A percentile compares a stretch with the other conserved stretches of the same genome.
Evolutionary conservation across 805 yeast species (phyloP).

Genomic region (Metschnikowia cerradonensis): DNA sequence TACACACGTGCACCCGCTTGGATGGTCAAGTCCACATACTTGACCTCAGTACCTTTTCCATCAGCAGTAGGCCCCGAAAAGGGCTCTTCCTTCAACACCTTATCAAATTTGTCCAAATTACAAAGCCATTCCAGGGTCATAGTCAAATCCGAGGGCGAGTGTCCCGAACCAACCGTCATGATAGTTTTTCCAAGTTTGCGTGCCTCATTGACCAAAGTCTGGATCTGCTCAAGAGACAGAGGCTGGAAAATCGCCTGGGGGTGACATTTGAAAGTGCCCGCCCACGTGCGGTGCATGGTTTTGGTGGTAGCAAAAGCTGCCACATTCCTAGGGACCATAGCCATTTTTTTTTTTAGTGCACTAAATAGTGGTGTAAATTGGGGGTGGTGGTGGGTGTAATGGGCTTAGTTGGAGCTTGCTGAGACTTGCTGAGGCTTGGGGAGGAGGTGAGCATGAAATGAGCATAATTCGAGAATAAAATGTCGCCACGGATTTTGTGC

Average conservation of each 20-base stretch:
- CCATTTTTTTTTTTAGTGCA: neutral
- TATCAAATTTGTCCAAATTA: constrained; percentile 71
- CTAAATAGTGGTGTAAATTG: neutral
- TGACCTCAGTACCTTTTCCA: constrained; percentile 35
- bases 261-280: constrained; percentile 73
- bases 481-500: too few species aligned
- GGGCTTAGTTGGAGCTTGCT: too few species aligned
- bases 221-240: constrained; percentile 59
- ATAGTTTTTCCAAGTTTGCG: constrained; percentile 55
- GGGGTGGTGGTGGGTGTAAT: too few species aligned
- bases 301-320: constrained; percentile 37
- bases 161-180: constrained; percentile 88
- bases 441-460: too few species aligned
- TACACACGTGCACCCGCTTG: constrained; percentile 86
- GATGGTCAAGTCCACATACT: constrained; percentile 85
- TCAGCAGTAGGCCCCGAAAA: constrained; percentile 37
- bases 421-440: too few species aligned
- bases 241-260: constrained; percentile 86
- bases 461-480: too few species aligned
- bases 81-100: constrained; percentile 46
- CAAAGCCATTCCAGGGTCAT: constrained; percentile 87
- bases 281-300: constrained; percentile 72
- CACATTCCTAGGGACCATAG: constrained; percentile 31
- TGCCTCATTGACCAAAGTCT: constrained; percentile 64
- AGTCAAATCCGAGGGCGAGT: constrained; percentile 89